Base-by-base conservation (phyloP, 805 yeast genomes). In the Ogataea degrootiae region DNA sequence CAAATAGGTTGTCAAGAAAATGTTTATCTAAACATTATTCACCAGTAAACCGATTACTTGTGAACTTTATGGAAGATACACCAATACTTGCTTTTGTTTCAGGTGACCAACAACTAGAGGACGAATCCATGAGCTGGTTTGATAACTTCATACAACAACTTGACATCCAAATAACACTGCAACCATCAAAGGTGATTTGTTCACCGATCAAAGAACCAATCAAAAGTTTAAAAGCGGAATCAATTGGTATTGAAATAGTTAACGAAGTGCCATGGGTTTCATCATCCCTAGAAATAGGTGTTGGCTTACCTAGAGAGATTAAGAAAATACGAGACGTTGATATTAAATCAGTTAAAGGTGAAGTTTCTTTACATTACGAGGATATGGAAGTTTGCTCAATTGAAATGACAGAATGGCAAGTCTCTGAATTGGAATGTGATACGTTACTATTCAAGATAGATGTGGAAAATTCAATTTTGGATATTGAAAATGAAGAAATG, bases 371-470 rank as follows among this genome's bases (percentile, higher is more conserved):
- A 12, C 33, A 36, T 4, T 35, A 31, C 19, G 37, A 37, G 9
- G 41, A 19, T 29, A 49, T n/a, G 17, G 26, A 26, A 0, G 46
- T 33, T 23, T 43, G 34, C n/a, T 31, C 41, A 3, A 6, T 53
- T 9, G 34, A 22, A 3, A 35, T 67, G 38, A 31, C 41, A 1
- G 48, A 49, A 14, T 51, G 63, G 39, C 54, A 52, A 31, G 0
- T 51, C 7, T 54, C 58, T 19, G 44, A 59, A 12, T 37, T 60
- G n/a, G 54, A 62, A 38, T 55, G 54, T 4, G 43, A 41, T 0
- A 38, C 46, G 5, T 15, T 11, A 11, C 34, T 15, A 29, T 57
- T 26, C 31, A 33, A 39, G 2, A 16, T 61, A 14, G 34, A 37
- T 14, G 49, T 41, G 15, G 37, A 37, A 23, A 38, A 23, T 51